Conservation (phyloP, 352 stramenopile genomes). For the Globisporangium rhizosaccharum region DNA sequence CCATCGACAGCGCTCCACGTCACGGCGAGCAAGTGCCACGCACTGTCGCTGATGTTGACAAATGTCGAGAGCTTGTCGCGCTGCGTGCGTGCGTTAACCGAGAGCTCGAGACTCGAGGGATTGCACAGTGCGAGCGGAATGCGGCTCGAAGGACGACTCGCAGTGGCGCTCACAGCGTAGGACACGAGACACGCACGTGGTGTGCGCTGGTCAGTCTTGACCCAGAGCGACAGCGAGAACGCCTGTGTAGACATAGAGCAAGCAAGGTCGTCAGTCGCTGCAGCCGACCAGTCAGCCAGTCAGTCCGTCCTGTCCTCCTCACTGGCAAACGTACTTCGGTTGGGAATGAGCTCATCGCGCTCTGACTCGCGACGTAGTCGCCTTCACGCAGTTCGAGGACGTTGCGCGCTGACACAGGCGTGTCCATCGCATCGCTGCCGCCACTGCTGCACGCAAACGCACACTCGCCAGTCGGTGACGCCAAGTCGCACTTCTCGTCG, state of each 20-base stretch:
- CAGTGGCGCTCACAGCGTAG: constrained; percentile 18
- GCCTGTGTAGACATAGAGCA: constrained; percentile 14
- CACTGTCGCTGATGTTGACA: constrained; percentile 55
- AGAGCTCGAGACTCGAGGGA: constrained; percentile 49
- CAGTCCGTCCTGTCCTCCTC: background rate
- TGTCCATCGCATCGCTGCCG: constrained; percentile 16
- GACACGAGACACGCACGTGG: constrained; percentile 38
- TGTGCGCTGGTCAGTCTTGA: constrained; percentile 34
- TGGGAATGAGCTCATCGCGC: constrained; percentile 31
- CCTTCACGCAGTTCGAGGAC: constrained; percentile 30
- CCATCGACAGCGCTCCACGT: constrained; percentile 54
- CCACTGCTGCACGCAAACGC: constrained; percentile 46
- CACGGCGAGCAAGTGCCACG: constrained; percentile 65
- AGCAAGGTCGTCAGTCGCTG: constrained; percentile 1
- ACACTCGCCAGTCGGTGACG: constrained; percentile 44
- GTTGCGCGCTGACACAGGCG: constrained; percentile 17
- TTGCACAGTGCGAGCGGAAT: constrained; percentile 54
- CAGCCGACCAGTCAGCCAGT: background rate
- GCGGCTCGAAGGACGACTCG: no score
- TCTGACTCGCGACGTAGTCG: constrained; percentile 38
- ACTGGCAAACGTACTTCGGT: constrained; percentile 20
- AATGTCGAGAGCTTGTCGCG: constrained; percentile 37
- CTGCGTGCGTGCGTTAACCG: constrained; percentile 30
- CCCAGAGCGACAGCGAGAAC: constrained; percentile 59
- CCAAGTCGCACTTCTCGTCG: constrained; percentile 57